A percentile compares a stretch with the other conserved stretches of the same genome.
Conservation (phyloP, 371 early-diverging fungal genomes). For the Mucor piriformis region DNA sequence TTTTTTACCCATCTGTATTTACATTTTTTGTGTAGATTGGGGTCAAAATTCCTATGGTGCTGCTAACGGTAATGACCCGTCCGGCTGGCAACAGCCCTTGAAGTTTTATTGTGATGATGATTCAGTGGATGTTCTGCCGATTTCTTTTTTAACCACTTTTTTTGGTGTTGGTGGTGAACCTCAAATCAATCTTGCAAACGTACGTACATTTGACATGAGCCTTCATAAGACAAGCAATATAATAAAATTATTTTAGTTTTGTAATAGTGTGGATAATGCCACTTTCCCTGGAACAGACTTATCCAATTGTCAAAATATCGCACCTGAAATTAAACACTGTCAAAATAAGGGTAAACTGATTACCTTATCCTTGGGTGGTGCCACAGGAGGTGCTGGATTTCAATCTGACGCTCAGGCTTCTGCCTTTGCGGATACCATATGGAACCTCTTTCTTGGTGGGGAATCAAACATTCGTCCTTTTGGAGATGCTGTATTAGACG, state of each 20-base stretch:
- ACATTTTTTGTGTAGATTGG: conserved; percentile 38
- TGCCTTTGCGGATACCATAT: conserved; percentile 57
- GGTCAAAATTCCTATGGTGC: conserved; percentile 58
- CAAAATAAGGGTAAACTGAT: conserved; percentile 58
- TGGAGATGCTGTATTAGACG: conserved; percentile 61
- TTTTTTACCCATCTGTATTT: background rate
- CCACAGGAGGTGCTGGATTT: conserved; percentile 57
- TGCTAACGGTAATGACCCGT: conserved; percentile 31
- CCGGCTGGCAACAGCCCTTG: conserved; percentile 54
- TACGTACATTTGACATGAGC: conserved; percentile 10
- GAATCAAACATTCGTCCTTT: conserved; percentile 55
- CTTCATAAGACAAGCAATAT: background rate
- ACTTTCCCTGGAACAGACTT: conserved; percentile 55
- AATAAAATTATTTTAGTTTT: conserved; percentile 20
- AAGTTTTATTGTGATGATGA: conserved; percentile 65
- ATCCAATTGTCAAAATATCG: conserved; percentile 55
- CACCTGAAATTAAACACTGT: conserved; percentile 57
- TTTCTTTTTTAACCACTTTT: conserved; percentile 73
- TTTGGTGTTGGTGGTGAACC: conserved; percentile 49
- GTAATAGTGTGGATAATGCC: conserved; percentile 46
- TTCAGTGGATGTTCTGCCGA: conserved; percentile 61
- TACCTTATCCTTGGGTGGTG: conserved; percentile 63
- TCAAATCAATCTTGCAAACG: conserved; percentile 66
- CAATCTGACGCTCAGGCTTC: conserved; percentile 40
- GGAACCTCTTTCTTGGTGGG: conserved; percentile 65